Conservation (phyloP, 1,284 basidiomycete genomes). For the Papiliotrema laurentii region DNA sequence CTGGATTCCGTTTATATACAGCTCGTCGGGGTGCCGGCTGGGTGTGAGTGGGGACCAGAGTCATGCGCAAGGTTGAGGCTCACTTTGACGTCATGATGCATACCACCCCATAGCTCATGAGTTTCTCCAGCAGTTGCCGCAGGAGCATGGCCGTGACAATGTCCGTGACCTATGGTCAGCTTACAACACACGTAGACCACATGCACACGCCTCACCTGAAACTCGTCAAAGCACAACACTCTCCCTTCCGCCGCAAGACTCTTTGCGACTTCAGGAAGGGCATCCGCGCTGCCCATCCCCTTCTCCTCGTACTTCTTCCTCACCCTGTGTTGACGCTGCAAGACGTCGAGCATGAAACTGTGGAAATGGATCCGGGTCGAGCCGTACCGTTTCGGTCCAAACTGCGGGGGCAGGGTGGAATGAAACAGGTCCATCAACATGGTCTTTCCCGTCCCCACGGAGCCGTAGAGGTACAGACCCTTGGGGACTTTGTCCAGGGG, state of each 20-base stretch:
- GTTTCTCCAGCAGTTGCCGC: constrained; percentile 74
- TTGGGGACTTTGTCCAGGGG: constrained; percentile 61
- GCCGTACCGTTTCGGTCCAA: constrained; percentile 51
- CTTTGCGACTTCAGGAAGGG: constrained; percentile 80
- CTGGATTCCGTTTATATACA: constrained; percentile 99
- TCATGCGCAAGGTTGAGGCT: too few relatives aligned
- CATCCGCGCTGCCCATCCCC: constrained; percentile 62
- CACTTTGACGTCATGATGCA: constrained; percentile 97
- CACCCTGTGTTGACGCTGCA: constrained; percentile 65
- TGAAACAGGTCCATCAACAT: constrained; percentile 99
- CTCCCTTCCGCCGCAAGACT: constrained; percentile 80
- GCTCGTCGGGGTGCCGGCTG: constrained; percentile 92
- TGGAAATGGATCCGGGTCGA: constrained; percentile 94
- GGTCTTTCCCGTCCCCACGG: constrained; percentile 89
- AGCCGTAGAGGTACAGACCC: constrained; percentile 94
- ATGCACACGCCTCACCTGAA: constrained; percentile 62
- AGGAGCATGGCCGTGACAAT: constrained; percentile 99
- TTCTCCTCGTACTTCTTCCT: constrained; percentile 56
- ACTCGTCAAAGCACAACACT: constrained; percentile 96
- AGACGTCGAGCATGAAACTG: constrained; percentile 98
- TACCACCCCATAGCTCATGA: constrained; percentile 85
- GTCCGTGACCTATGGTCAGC: constrained; percentile 70
- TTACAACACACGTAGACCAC: constrained; percentile 9
- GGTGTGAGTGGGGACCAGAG: too few relatives aligned
- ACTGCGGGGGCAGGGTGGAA: constrained; percentile 72